A percentile compares a stretch with the other conserved stretches of the same genome.
These are phyloP conservation scores for Lachnellula suecica DNA, from an alignment of 2,329 filamentous ascomycete genomes.

Conservation along the genomic window DNA sequence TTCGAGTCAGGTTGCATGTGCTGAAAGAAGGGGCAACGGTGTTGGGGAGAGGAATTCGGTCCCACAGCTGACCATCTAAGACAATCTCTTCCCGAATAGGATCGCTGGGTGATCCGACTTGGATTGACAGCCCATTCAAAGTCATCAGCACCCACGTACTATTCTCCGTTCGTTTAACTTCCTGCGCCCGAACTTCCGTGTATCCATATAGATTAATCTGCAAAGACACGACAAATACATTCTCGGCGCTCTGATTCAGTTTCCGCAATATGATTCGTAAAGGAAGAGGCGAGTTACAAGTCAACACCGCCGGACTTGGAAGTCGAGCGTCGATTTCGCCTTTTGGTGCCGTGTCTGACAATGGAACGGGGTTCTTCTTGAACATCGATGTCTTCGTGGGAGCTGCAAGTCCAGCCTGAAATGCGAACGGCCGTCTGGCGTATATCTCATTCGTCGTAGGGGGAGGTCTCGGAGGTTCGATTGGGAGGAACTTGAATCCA, in stretches of 20 bases:
- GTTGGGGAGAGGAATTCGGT: conserved; percentile 69
- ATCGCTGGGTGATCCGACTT: conserved; percentile 60
- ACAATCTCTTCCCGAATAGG: conserved; percentile 65
- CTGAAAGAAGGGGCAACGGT: conserved; percentile 84
- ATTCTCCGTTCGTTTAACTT: conserved; percentile 67
- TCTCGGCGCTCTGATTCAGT: conserved; percentile 65
- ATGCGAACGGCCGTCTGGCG: conserved; percentile 69
- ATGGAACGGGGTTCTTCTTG: conserved; percentile 23
- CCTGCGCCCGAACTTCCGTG: conserved; percentile 77
- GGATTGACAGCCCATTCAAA: conserved; percentile 68
- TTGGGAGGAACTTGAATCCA: conserved; percentile 85
- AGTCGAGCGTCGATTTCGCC: conserved; percentile 77
- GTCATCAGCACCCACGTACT: conserved; percentile 76
- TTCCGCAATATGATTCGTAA: conserved; percentile 79
- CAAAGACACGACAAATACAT: conserved; percentile 73
- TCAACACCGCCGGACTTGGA: conserved; percentile 84
- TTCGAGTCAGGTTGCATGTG: conserved; percentile 82
- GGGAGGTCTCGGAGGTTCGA: conserved; percentile 78
- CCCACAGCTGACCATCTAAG: conserved; percentile 75
- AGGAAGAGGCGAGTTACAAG: conserved; percentile 83
- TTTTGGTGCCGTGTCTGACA: conserved; percentile 56
- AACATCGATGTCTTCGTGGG: conserved; percentile 32
- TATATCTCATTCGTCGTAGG: conserved; percentile 75
- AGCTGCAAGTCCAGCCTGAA: conserved; percentile 40
- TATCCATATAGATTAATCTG: conserved; percentile 80